Evolutionary conservation across 495 filamentous ascomycete genomes (phyloP).

Genomic region (Neurospora tetrasperma): DNA sequence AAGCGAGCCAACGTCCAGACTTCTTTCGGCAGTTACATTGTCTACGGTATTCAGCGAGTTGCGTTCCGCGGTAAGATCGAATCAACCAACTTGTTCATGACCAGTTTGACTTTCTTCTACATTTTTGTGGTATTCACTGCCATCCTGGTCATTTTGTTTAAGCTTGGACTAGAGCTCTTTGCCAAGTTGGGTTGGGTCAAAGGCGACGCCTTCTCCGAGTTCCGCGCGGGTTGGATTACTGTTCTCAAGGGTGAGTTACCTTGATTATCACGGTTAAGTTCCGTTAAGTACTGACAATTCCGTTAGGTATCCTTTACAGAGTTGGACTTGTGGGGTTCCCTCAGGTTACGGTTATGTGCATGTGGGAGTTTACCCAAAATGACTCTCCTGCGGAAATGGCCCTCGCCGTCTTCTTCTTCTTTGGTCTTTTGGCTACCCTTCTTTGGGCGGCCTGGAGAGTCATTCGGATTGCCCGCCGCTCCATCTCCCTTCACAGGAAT

Average conservation of each 20-base stretch:
- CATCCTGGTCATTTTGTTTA: constrained; percentile 67
- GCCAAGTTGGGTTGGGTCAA: constrained; percentile 70
- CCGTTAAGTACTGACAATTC: constrained; percentile 22
- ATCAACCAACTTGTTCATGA: constrained; percentile 87
- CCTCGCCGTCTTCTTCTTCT: constrained; percentile 79
- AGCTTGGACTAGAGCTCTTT: constrained; percentile 60
- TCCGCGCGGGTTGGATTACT: constrained; percentile 72
- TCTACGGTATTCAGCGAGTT: constrained; percentile 82
- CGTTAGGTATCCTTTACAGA: constrained; percentile 81
- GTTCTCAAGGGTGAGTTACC: constrained; percentile 19
- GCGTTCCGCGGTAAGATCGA: constrained; percentile 81
- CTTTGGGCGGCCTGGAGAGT: constrained; percentile 85
- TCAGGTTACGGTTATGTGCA: constrained; percentile 80
- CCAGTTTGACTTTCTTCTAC: constrained; percentile 81
- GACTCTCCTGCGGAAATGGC: constrained; percentile 86
- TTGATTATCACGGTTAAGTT: neutral
- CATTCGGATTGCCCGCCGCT: constrained; percentile 76
- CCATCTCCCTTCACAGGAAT: constrained; percentile 86
- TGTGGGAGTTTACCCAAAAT: constrained; percentile 84
- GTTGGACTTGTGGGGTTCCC: constrained; percentile 88
- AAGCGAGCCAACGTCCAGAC: constrained; percentile 40
- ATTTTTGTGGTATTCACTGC: constrained; percentile 66
- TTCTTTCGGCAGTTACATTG: constrained; percentile 46
- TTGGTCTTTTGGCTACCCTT: constrained; percentile 71
- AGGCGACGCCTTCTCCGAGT: constrained; percentile 82